Evolutionary conservation across 768 basidiomycete genomes (phyloP).

Genomic region (Paxillus ammoniavirescens): DNA sequence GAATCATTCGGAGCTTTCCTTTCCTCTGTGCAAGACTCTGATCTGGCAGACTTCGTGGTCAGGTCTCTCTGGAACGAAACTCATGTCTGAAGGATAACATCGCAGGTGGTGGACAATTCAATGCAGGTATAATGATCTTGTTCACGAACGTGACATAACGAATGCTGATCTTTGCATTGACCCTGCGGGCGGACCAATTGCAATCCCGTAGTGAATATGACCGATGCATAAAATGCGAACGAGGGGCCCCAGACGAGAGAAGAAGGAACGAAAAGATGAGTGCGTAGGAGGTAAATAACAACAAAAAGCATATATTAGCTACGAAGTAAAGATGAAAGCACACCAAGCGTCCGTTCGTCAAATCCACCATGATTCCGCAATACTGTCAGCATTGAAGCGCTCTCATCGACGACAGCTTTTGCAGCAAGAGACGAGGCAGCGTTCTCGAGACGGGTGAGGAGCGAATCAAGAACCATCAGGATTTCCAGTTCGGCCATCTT

Average conservation of each 20-base stretch:
- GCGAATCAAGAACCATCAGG: conserved; percentile 70
- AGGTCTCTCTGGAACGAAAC: conserved; percentile 57
- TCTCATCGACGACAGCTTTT: conserved; percentile 8
- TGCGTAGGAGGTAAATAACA: not conserved
- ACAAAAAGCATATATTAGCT: conserved; percentile 9
- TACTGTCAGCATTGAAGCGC: conserved; percentile 34
- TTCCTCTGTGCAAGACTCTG: conserved; percentile 37
- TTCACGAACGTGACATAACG: not conserved
- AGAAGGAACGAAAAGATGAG: not conserved
- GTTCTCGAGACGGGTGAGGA: conserved; percentile 77
- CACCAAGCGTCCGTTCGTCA: conserved; percentile 48
- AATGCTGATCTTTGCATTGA: no score
- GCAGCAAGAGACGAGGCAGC: conserved; percentile 41
- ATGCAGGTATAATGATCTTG: no score
- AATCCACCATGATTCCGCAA: conserved; percentile 38
- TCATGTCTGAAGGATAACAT: conserved; percentile 22
- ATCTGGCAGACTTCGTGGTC: conserved; percentile 46
- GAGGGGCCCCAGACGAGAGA: not conserved
- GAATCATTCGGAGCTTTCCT: conserved; percentile 44
- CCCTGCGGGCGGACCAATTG: no score
- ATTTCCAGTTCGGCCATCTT: conserved; percentile 73
- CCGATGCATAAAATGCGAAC: not conserved
- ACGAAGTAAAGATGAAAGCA: conserved; percentile 38
- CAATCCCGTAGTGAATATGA: no score
- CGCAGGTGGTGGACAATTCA: not conserved